Conservation (phyloP, 1,139 yeast genomes). For the Hyphopichia burtonii region DNA sequence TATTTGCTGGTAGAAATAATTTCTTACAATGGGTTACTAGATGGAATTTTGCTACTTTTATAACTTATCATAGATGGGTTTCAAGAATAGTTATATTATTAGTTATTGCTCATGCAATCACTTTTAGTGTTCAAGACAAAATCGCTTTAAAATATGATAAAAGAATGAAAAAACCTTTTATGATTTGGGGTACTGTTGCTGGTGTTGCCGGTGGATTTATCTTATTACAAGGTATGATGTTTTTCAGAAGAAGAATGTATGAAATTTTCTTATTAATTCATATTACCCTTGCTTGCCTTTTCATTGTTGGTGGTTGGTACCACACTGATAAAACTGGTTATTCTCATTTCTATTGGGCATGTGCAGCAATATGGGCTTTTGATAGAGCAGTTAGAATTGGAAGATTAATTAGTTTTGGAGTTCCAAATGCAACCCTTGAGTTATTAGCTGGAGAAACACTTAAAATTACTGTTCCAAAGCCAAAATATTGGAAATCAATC, state of each 20-base stretch:
- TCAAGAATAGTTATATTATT: slow-evolving; percentile 16
- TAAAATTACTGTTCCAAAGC: slow-evolving; percentile 12
- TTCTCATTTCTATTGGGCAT: slow-evolving; percentile 14
- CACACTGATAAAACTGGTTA: slow-evolving; percentile 29
- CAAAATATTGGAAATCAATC: slow-evolving; percentile 13
- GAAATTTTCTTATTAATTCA: slow-evolving; percentile 46
- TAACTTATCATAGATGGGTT: slow-evolving; percentile 23
- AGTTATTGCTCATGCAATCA: slow-evolving; percentile 17
- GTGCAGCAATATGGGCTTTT: slow-evolving; percentile 25
- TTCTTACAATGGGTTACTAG: slow-evolving; percentile 26
- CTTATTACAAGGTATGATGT: slow-evolving; percentile 27
- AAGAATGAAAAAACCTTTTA: slow-evolving; percentile 30
- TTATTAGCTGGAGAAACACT: slow-evolving; percentile 10
- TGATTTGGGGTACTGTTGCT: slow-evolving; percentile 52
- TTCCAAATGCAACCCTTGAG: slow-evolving; percentile 18
- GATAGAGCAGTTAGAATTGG: slow-evolving; percentile 27
- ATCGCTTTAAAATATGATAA: slow-evolving; percentile 16
- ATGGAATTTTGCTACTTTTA: slow-evolving; percentile 18
- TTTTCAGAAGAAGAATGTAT: slow-evolving; percentile 38
- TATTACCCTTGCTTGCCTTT: slow-evolving; percentile 37
- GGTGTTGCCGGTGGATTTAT: slow-evolving; percentile 35
- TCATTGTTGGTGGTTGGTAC: slow-evolving; percentile 44
- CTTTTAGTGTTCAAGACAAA: slow-evolving; percentile 6
- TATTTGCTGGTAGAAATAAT: slow-evolving; percentile 26
- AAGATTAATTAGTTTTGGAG: slow-evolving; percentile 25